Evolutionary conservation across 2,329 filamentous ascomycete species (phyloP).

Genomic region (Neospermospora avenae): DNA sequence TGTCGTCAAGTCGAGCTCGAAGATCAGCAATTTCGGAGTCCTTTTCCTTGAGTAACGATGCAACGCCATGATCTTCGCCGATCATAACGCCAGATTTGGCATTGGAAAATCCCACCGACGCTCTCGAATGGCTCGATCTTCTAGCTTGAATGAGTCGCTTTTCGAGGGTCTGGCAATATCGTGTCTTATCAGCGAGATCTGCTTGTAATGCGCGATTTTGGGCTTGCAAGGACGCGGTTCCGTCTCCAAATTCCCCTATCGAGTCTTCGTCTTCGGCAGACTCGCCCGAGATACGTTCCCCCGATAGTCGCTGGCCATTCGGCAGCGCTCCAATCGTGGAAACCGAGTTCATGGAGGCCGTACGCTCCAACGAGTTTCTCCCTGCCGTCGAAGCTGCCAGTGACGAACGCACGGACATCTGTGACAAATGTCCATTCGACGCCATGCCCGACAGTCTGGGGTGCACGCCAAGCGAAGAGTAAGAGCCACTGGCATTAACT

Average conservation of each 20-base stretch:
- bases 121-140: constrained; percentile 82
- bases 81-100: constrained; percentile 61
- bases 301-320: constrained; percentile 24
- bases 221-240: constrained; percentile 74
- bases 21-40: constrained; percentile 90
- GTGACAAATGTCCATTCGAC: constrained; percentile 42
- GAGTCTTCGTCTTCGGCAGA: constrained; percentile 61
- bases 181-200: constrained; percentile 95
- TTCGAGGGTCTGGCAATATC: constrained; percentile 92
- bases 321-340: constrained; percentile 34
- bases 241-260: constrained; percentile 80
- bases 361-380: constrained; percentile 50
- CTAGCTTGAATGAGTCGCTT: constrained; percentile 88
- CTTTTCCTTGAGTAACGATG: constrained; percentile 75
- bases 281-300: constrained; percentile 29
- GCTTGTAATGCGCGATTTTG: constrained; percentile 90
- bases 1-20: constrained; percentile 86
- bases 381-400: constrained; percentile 59
- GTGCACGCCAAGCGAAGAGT: constrained; percentile 64
- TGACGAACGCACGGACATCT: constrained; percentile 64
- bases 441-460: constrained; percentile 52
- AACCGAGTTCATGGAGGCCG: constrained; percentile 62
- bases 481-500: constrained; percentile 76
- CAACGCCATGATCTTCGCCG: constrained; percentile 75
- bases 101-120: constrained; percentile 68